Evolutionary conservation across 176 grass and related monocot species (phyloP), one percentile per base, ranked within the genome.

Genomic region (Echinochloa phyllopogon): DNA sequence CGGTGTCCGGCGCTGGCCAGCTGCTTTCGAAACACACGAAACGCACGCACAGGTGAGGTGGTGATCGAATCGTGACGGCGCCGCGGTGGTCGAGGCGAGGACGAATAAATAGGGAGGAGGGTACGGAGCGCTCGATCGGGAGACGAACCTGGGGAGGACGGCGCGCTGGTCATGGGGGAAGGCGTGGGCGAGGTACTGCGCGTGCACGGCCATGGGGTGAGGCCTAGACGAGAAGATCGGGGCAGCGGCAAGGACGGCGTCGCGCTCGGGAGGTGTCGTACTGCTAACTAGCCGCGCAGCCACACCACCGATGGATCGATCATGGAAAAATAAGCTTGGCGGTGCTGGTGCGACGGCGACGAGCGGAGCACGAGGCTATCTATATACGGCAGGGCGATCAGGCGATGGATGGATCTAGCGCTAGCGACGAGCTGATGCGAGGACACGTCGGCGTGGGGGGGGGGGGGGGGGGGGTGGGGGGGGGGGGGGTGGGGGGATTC

Each of bases 151-250:
- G 69, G 71, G 39, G 83, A n/a, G 39, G 83, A n/a, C 10, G 57
- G 62, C 63, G 78, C 91, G 51, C 53, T 36, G 74, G 77, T 89
- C 91, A 23, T 85, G 75, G 75, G 69, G 66, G 84, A 67, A 84
- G 75, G 75, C 62, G 70, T 75, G 53, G 72, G 74, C 27, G 74
- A 38, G 25, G 69, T 76, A 74, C 65, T 78, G 78, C 43, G 91
- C 87, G 73, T 81, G 84, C 80, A 92, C 91, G 47, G 84, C 87
- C 91, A 92, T 92, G 23, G 16, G 50, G 10, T 29, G 16, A 37
- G 71, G 18, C 78, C 36, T 1, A 6, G 48, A 25, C 44, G 3
- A n/a, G 29, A 14, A 52, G 20, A 33, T 41, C 18, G 20, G 29
- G 60, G 58, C 24, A 20, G 16, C 6, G 65, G 27, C 23, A 39